Conservation (phyloP, 2,329 filamentous ascomycete genomes). For the Clarireedia paspali region DNA sequence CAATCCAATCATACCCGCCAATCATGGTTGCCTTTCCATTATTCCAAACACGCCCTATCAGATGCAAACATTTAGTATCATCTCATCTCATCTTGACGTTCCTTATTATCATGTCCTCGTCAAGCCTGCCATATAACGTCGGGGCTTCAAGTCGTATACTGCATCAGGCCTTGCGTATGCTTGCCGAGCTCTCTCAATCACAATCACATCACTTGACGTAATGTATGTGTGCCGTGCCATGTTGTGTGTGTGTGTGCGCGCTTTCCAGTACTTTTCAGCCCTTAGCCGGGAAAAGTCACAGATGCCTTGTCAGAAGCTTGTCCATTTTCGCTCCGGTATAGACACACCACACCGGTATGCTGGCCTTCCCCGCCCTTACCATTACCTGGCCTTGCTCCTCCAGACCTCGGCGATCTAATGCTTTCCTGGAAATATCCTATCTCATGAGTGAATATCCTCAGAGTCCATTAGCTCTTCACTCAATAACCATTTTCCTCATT, state of each 20-base stretch:
- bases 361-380: too few relatives aligned
- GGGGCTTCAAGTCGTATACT: background rate
- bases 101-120: too few relatives aligned
- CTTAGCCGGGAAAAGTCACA: background rate
- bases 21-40: background rate
- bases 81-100: too few relatives aligned
- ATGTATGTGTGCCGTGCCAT: background rate
- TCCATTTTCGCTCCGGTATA: background rate
- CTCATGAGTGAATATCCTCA: background rate
- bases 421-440: background rate
- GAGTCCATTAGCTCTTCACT: constrained; percentile 35
- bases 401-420: background rate
- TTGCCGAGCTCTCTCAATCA: background rate
- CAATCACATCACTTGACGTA: background rate
- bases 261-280: too few relatives aligned
- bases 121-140: too few relatives aligned
- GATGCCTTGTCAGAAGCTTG: background rate
- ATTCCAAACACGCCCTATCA: background rate
- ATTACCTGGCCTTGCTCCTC: too few relatives aligned
- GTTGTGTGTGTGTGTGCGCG: background rate
- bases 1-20: background rate
- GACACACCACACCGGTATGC: too few relatives aligned
- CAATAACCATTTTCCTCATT: constrained; percentile 58
- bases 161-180: too few relatives aligned
- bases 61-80: too few relatives aligned